Conservation (phyloP, 352 stramenopile genomes). For the Hyaloperonospora brassicae region DNA sequence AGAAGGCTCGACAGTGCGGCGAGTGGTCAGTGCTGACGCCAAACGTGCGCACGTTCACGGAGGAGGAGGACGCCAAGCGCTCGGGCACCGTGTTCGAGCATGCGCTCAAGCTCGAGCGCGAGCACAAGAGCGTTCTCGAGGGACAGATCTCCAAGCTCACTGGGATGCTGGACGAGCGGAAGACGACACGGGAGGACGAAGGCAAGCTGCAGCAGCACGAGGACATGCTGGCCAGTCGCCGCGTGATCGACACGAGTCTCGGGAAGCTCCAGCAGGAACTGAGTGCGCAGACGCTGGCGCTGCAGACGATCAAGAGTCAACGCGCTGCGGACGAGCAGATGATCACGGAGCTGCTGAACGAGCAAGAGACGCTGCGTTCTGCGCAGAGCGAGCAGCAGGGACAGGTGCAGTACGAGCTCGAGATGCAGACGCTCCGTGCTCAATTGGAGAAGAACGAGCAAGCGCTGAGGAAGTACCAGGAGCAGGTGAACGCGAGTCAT, state of each 20-base stretch:
- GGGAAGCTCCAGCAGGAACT: slow-evolving; percentile 65
- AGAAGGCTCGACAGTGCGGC: slow-evolving; percentile 50
- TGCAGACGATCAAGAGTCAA: slow-evolving; percentile 64
- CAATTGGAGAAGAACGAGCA: slow-evolving; percentile 67
- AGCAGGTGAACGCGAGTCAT: slow-evolving; percentile 57
- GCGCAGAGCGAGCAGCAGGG: slow-evolving; percentile 44
- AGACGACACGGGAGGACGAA: slow-evolving; percentile 29
- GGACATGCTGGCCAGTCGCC: slow-evolving; percentile 79
- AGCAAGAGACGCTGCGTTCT: slow-evolving; percentile 64
- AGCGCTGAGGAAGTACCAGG: slow-evolving; percentile 57
- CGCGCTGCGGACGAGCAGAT: slow-evolving; percentile 69
- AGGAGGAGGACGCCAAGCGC: slow-evolving; percentile 82
- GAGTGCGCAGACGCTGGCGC: slow-evolving; percentile 38
- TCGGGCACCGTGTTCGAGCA: slow-evolving; percentile 82
- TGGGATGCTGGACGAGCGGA: slow-evolving; percentile 53
- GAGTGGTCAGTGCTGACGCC: slow-evolving; percentile 68
- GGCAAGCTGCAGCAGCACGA: slow-evolving; percentile 55
- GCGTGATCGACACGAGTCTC: slow-evolving; percentile 79
- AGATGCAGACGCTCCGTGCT: slow-evolving; percentile 61
- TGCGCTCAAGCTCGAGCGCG: slow-evolving; percentile 68
- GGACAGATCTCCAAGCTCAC: slow-evolving; percentile 77
- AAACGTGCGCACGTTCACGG: slow-evolving; percentile 79
- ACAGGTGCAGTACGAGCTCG: slow-evolving; percentile 46
- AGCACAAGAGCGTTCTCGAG: slow-evolving; percentile 63
- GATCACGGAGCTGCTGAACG: slow-evolving; percentile 77